Conservation (phyloP, 345 rosid species). For the Luvunga scandens region DNA sequence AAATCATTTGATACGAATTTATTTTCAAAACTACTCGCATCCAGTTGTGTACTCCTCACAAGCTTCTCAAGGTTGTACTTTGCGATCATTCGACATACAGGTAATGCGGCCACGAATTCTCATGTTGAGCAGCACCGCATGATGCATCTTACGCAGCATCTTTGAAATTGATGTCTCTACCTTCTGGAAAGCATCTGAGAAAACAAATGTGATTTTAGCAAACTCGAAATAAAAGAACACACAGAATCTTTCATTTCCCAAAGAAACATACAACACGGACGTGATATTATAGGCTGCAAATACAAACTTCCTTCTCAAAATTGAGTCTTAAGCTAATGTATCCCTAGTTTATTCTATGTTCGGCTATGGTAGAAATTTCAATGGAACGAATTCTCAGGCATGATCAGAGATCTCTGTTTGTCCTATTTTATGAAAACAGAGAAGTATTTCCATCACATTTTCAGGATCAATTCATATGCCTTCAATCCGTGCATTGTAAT, state of each 20-base stretch:
- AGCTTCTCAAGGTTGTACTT: constrained; percentile 19
- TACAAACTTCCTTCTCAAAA: neutral
- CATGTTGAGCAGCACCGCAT: constrained; percentile 58
- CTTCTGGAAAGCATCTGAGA: no score
- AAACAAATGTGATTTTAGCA: no score
- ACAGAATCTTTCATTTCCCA: no score
- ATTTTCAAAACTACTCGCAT: constrained; percentile 13
- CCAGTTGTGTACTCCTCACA: constrained; percentile 27
- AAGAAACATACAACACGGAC: no score
- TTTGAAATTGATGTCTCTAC: no score
- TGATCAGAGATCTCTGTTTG: neutral
- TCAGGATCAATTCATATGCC: neutral
- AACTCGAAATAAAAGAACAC: no score
- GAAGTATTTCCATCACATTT: neutral
- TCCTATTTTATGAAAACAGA: neutral
- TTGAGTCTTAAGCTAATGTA: no score
- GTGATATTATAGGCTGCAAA: neutral
- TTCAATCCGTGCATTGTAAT: neutral
- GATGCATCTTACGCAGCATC: constrained; percentile 45
- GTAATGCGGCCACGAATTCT: constrained; percentile 41
- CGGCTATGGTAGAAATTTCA: neutral
- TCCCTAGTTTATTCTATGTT: no score
- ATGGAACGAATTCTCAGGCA: neutral
- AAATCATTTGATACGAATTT: constrained; percentile 41
- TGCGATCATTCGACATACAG: constrained; percentile 44